Evolutionary conservation across 148 eudicot genomes (phyloP), one percentile per base, ranked within the genome.

Genomic region (Vaccinium macrocarpon): DNA sequence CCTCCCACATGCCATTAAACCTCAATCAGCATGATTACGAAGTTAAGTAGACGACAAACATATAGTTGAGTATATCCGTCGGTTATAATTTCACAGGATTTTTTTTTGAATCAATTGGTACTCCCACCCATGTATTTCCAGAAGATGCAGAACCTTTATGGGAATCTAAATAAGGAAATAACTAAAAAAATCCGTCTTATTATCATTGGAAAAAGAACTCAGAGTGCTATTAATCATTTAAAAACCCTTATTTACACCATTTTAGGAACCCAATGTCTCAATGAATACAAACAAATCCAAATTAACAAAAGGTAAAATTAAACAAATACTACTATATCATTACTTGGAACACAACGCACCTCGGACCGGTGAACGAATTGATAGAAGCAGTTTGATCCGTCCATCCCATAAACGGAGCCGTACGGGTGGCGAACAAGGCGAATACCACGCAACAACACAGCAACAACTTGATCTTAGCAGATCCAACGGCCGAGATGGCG

Each of bases 381-480:
- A 35, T 83, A 86, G 87, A 79, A 80, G 57, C 76, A 77, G 78
- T 56, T 49, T 68, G 82, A 3, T 83, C 79, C 23, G 77, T 83
- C 94, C 91, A 91, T 35, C 81, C 91, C 82, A 76, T 12, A 86
- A 87, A 94, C 75, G 94, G 84, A 49, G 90, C 59, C 89, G 92
- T 85, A 32, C 88, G 86, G 52, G 84, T 84, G 1, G 81, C 81
- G 71, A 91, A 77, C 18, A 92, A 78, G 14, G 87, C 81, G 79
- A 94, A 86, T 1, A 88, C 25, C 16, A 89, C 76, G 70, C 91
- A 90, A 70, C 90, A 86, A 27, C 88, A 86, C 13, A 94, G 89
- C 83, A 94, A 55, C 32, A 93, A 74, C 84, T 88, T 92, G 51
- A 92, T 84, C 91, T 84, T 94, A 12, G 86, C 91, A 8, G 95